These are phyloP conservation scores for Torrubiella hemipterigena DNA, from an alignment of 2,329 filamentous ascomycete species.

Conservation along the genomic window DNA sequence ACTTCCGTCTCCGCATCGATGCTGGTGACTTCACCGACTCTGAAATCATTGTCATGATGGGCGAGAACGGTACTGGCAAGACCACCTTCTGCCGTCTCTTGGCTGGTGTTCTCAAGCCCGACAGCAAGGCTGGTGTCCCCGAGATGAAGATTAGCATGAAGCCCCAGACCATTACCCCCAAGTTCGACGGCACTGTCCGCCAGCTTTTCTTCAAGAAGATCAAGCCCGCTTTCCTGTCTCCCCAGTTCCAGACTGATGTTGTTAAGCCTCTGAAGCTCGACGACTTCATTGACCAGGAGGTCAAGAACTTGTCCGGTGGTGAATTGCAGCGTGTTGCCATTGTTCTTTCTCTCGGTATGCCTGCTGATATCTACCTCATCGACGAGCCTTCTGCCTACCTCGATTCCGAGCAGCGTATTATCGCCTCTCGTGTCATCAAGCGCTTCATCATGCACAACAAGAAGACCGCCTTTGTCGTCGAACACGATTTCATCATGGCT, in stretches of 20 bases:
- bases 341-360: conserved; percentile 87
- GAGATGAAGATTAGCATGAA: conserved; percentile 99
- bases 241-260: conserved; percentile 98
- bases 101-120: conserved; percentile 86
- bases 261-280: conserved; percentile 99
- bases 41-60: conserved; percentile 99
- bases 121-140: conserved; percentile 65
- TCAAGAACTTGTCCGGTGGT: conserved; percentile 97
- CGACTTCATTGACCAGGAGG: conserved; percentile 98
- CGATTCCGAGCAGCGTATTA: conserved; percentile 97
- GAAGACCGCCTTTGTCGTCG: conserved; percentile 98
- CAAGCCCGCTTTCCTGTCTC: conserved; percentile 88
- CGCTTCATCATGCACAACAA: conserved; percentile 99
- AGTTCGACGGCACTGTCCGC: conserved; percentile 92
- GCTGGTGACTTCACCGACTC: conserved; percentile 88
- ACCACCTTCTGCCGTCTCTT: conserved; percentile 97
- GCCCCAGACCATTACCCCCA: conserved; percentile 97
- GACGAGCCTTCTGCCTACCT: conserved; percentile 97
- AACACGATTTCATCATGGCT: conserved; percentile 99
- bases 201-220: conserved; percentile 99
- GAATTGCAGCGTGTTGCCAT: conserved; percentile 99
- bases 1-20: conserved; percentile 76
- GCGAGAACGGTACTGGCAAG: conserved; percentile 98
- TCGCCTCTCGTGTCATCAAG: conserved; percentile 95
- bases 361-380: conserved; percentile 96